Conservation (phyloP, 257 asterid species). For the Fraxinus anomala region DNA sequence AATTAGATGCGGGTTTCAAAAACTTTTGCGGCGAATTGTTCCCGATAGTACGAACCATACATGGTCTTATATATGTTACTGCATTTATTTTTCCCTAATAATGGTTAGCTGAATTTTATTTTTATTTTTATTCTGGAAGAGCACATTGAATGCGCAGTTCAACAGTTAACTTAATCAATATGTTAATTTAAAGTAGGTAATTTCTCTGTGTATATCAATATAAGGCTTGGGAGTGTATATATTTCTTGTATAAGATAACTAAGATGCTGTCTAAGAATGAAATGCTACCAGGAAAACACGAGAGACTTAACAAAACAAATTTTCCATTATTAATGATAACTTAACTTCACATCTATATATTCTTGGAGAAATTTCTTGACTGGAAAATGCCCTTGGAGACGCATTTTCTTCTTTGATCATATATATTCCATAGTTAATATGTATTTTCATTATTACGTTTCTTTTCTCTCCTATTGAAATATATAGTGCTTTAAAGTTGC, state of each 20-base stretch:
- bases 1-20: conserved; percentile 49
- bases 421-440: neutral
- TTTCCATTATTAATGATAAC: neutral
- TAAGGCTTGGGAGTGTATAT: neutral
- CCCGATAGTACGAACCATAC: conserved; percentile 39
- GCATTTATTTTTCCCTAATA: neutral
- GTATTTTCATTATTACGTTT: neutral
- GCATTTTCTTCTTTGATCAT: neutral
- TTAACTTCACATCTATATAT: neutral
- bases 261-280: neutral
- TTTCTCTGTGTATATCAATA: neutral
- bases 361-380: neutral
- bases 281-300: neutral
- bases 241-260: neutral
- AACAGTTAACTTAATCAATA: neutral
- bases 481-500: neutral
- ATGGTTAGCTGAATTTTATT: neutral
- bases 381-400: conserved; percentile 4
- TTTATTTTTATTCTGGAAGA: neutral
- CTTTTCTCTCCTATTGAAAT: neutral
- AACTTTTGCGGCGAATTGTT: conserved; percentile 66
- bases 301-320: neutral
- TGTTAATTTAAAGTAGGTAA: neutral
- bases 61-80: neutral
- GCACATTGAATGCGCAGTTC: conserved; percentile 12